These are phyloP conservation scores for Auricularia heimuer DNA, from an alignment of 768 basidiomycete species.

Conservation along the genomic window DNA sequence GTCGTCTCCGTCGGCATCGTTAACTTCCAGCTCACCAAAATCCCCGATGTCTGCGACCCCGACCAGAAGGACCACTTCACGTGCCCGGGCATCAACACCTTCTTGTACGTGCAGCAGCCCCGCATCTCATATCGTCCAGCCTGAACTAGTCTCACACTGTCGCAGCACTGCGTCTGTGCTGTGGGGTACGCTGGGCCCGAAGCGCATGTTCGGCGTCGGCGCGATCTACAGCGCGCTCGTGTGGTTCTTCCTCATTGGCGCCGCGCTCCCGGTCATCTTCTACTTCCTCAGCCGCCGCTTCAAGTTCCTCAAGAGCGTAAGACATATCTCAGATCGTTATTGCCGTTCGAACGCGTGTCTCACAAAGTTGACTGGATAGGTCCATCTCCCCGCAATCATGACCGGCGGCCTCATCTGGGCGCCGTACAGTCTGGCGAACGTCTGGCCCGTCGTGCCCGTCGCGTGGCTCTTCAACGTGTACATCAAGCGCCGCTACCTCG, in stretches of 20 bases:
- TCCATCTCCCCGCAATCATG: slow-evolving; percentile 18
- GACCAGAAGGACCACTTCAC: slow-evolving; percentile 24
- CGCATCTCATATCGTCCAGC: too few species aligned
- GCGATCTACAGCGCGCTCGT: slow-evolving; percentile 23
- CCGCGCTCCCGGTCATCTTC: slow-evolving; percentile 24
- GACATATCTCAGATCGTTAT: neutral
- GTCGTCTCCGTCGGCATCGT: slow-evolving; percentile 20
- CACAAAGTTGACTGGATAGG: slow-evolving; percentile 10
- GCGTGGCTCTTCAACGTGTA: slow-evolving; percentile 16
- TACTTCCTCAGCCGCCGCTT: slow-evolving; percentile 21
- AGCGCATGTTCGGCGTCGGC: slow-evolving; percentile 25
- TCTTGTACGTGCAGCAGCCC: slow-evolving; percentile 15
- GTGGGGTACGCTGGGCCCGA: slow-evolving; percentile 26
- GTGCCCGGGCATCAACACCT: slow-evolving; percentile 28
- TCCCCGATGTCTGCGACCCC: slow-evolving; percentile 24
- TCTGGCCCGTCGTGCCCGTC: slow-evolving; percentile 16
- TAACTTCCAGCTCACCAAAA: slow-evolving; percentile 22
- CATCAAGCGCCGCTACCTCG: slow-evolving; percentile 18
- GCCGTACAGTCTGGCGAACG: slow-evolving; percentile 18
- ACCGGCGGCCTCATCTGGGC: slow-evolving; percentile 13
- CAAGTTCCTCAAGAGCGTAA: slow-evolving; percentile 11
- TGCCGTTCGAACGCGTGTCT: neutral
- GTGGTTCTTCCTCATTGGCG: slow-evolving; percentile 27
- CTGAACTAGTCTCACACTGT: too few species aligned
- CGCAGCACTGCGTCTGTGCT: slow-evolving; percentile 23